Base-by-base conservation (phyloP, 1,139 yeast genomes). In the Casaregolazyma suthepensis region DNA sequence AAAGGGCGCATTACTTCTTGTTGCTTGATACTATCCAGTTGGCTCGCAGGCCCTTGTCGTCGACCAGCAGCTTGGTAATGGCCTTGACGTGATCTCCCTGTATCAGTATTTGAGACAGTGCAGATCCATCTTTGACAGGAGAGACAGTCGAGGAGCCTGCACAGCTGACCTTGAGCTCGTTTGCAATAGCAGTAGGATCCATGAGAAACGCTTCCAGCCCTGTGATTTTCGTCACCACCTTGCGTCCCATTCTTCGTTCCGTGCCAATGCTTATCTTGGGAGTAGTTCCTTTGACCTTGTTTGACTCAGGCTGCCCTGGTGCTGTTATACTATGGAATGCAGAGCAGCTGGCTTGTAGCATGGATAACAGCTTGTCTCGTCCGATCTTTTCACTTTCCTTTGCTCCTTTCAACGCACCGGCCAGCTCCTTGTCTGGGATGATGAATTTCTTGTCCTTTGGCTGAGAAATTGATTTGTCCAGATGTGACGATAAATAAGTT, bases 71-170 rank as follows among this genome's bases (percentile, higher is more conserved):
- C 3, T 82, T 83, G 18, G 76, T 72, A 13, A 87, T 80, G 1
- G 79, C 69, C 51, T 79, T 77, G 15, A 85, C 83, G 65, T 93
- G 98, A 1, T 94, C 88, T 0, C 99, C 99, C 69, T 93, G 98
- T 1, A 93, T 95, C 50, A 82, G 77, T 1, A 91, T 90, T 61
- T 87, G 95, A 26, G 75, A 70, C 6, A 78, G 65, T 23, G 78
- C 81, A 10, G 63, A 54, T 2, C 70, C 71, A 45, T 67, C 71
- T 45, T 56, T 59, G 17, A 64, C 57, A 2, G 87, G 84, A 51
- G 79, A 77, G 15, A 88, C 79, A 0, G 96, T 83, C 0, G 95
- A 79, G 0, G 97, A 87, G 0, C 96, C 96, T 18, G 96, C 93
- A 68, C 98, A 93, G 58, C 83, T 82, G 31, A 82, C 81, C 58